phyloP scores from a whole-genome alignment of 2,329 filamentous ascomycete genomes.

The Anthostomella pinea region DNA sequence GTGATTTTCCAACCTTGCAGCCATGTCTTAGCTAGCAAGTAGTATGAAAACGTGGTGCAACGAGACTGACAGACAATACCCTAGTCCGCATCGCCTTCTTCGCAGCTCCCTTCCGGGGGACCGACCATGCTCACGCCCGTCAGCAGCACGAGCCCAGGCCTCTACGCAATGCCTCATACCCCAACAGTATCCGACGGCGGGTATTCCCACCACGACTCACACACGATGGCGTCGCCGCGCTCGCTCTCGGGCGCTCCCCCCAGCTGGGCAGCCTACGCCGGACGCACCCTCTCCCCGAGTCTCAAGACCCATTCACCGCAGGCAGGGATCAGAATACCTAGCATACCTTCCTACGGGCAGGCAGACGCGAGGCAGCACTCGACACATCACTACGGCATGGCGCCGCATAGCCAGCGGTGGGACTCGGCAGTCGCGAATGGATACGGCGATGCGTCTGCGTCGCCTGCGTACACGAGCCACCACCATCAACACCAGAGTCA shows the following conservation, averaged over 20 bases:
- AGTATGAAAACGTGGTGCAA: no score
- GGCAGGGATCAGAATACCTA: conserved; percentile 34
- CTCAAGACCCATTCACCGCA: conserved; percentile 39
- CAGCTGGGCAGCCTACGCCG: conserved; percentile 48
- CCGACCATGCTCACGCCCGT: conserved; percentile 32
- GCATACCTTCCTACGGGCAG: conserved; percentile 38
- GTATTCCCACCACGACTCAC: conserved; percentile 42
- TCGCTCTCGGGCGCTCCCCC: conserved; percentile 47
- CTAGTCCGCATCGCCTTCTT: conserved; percentile 30
- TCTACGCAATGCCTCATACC: conserved; percentile 35
- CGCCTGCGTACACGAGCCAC: conserved; percentile 28
- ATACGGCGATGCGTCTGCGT: conserved; percentile 26
- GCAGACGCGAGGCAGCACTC: conserved; percentile 34
- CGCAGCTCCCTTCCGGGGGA: conserved; percentile 23
- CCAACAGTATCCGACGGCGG: conserved; percentile 38
- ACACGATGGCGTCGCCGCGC: conserved; percentile 51
- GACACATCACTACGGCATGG: conserved; percentile 34
- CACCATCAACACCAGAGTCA: conserved; percentile 33
- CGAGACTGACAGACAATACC: no score
- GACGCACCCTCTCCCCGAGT: conserved; percentile 44
- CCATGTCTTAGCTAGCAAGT: no score
- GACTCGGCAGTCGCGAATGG: conserved; percentile 26
- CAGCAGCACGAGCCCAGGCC: conserved; percentile 31
- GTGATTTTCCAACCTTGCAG: no score
- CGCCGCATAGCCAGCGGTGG: conserved; percentile 33